Conservation (phyloP, 345 rosid species). For the Luvunga scandens region DNA sequence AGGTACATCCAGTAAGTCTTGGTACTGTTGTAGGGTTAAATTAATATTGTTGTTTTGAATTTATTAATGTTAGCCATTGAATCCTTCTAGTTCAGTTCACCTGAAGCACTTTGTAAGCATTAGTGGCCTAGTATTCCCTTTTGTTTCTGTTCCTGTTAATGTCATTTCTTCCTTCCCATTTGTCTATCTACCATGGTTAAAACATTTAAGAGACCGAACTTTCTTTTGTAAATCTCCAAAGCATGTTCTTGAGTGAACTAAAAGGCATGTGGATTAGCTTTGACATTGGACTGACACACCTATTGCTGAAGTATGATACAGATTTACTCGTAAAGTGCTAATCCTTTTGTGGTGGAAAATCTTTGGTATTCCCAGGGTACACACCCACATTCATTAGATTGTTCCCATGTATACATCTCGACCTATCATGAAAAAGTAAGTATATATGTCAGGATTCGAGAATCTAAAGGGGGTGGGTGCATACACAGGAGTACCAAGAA, state of each 20-base stretch:
- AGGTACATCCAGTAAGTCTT: background rate
- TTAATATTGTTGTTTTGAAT: background rate
- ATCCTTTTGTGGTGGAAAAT: background rate
- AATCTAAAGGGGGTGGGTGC: background rate
- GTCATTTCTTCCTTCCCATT: background rate
- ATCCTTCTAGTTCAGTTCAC: too few species aligned
- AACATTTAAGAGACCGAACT: background rate
- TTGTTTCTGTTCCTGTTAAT: background rate
- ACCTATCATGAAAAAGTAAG: background rate
- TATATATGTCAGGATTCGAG: background rate
- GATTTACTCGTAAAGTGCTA: background rate
- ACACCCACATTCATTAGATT: background rate
- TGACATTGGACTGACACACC: background rate
- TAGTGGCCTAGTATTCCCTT: background rate
- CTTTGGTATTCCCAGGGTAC: background rate
- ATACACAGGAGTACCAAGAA: background rate
- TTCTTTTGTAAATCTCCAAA: background rate
- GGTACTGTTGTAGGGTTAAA: background rate
- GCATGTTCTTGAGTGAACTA: background rate
- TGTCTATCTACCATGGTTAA: background rate
- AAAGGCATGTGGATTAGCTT: background rate
- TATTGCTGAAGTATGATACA: constrained; percentile 5
- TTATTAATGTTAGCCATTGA: background rate
- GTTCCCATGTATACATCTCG: background rate
- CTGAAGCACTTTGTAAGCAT: too few species aligned